Conservation (phyloP, 140 eudicot genomes). For the Cichorium intybus region DNA sequence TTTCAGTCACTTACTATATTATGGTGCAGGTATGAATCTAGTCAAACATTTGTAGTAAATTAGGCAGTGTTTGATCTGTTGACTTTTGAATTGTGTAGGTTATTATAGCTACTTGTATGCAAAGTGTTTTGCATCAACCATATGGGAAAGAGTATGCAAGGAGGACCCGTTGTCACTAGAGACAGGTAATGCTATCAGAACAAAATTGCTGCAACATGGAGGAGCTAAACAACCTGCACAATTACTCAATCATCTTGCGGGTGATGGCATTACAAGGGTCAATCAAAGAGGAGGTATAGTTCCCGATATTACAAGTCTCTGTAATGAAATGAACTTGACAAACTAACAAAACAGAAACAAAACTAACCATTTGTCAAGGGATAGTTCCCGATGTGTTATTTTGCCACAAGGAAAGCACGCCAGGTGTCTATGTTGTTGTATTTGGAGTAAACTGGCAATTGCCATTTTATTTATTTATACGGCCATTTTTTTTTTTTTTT, state of each 20-base stretch:
- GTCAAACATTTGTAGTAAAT: not conserved
- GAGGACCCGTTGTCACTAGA: slow-evolving; percentile 76
- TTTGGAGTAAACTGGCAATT: too few species aligned
- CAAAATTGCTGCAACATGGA: slow-evolving; percentile 73
- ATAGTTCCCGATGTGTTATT: not conserved
- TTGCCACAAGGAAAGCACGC: too few species aligned
- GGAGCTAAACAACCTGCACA: slow-evolving; percentile 85
- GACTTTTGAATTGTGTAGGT: slow-evolving; percentile 34
- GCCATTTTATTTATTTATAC: too few species aligned
- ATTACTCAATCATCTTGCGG: slow-evolving; percentile 60
- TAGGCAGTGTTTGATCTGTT: not conserved
- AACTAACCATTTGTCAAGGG: not conserved
- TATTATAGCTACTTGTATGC: slow-evolving; percentile 96
- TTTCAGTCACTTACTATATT: slow-evolving; percentile 75
- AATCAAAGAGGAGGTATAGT: slow-evolving; percentile 54
- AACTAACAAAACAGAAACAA: slow-evolving; percentile 9
- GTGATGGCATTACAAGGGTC: slow-evolving; percentile 50
- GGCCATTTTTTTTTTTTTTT: too few species aligned
- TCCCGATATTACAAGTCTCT: slow-evolving; percentile 68
- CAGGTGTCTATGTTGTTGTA: not conserved
- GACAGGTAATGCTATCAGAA: slow-evolving; percentile 74
- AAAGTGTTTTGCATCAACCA: slow-evolving; percentile 85
- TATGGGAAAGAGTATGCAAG: slow-evolving; percentile 72
- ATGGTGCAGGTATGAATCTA: slow-evolving; percentile 76
- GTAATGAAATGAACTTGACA: slow-evolving; percentile 43